Conservation (phyloP, 192 early-diverging fungal genomes). For the Podila epigama region DNA sequence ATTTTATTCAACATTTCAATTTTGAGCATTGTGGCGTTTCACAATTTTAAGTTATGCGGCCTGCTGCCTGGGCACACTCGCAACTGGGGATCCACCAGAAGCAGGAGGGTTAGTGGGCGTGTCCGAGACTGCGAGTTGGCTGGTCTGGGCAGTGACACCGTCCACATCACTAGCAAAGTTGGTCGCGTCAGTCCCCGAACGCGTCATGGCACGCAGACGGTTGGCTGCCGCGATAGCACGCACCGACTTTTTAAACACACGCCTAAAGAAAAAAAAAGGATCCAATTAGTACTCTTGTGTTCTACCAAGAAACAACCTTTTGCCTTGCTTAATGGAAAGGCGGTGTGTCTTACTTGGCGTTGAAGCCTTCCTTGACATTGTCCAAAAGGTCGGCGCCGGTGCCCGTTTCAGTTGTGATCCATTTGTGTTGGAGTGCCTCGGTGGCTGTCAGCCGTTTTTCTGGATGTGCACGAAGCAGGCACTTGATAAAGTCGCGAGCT, state of each 20-base stretch:
- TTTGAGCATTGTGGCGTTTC: no score
- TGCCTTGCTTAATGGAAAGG: no score
- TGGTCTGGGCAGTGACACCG: not conserved
- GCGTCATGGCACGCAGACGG: conserved; percentile 49
- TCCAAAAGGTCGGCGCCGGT: conserved; percentile 85
- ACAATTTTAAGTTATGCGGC: not conserved
- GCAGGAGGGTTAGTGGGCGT: not conserved
- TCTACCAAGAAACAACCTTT: not conserved
- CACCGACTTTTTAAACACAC: conserved; percentile 68
- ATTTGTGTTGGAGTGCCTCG: conserved; percentile 86
- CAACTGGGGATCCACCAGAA: conserved; percentile 52
- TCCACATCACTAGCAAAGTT: not conserved
- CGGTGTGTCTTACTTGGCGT: conserved; percentile 51
- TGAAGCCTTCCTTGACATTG: conserved; percentile 79
- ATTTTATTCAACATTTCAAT: no score
- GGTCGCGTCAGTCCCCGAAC: conserved; percentile 7
- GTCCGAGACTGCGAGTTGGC: not conserved
- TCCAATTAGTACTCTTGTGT: not conserved
- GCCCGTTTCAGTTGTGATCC: conserved; percentile 72
- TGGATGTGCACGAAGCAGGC: conserved; percentile 72
- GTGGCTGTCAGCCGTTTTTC: conserved; percentile 76
- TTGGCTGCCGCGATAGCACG: conserved; percentile 70
- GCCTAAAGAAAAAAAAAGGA: conserved; percentile 13
- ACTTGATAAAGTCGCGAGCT: conserved; percentile 85
- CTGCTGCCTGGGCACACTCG: conserved; percentile 64